Conservation (phyloP, 805 yeast species). For the Candida ponderosae region DNA sequence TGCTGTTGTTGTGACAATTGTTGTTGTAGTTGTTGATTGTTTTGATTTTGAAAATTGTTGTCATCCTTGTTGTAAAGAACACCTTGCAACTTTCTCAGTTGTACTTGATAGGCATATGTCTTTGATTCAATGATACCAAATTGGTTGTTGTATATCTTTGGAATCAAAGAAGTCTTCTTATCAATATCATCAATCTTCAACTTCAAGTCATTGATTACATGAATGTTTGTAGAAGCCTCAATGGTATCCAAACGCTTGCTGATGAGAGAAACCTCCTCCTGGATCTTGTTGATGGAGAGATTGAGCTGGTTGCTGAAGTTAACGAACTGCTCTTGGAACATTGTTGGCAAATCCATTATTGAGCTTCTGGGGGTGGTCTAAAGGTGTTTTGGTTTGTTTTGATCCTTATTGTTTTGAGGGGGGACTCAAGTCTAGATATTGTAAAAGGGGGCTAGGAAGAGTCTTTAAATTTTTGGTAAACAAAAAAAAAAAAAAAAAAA, state of each 20-base stretch:
- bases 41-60: neutral
- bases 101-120: conserved; percentile 12
- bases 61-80: conserved; percentile 3
- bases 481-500: too few species aligned
- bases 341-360: too few species aligned
- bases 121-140: conserved; percentile 10
- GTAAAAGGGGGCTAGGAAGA: too few species aligned
- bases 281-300: conserved; percentile 9
- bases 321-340: conserved; percentile 18
- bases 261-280: conserved; percentile 12
- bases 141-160: conserved; percentile 15
- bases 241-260: conserved; percentile 12
- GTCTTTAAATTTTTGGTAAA: too few species aligned
- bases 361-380: too few species aligned
- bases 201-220: conserved; percentile 2
- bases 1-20: conserved; percentile 1
- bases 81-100: conserved; percentile 8
- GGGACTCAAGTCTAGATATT: too few species aligned
- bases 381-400: too few species aligned
- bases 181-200: conserved; percentile 7
- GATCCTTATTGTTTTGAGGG: too few species aligned
- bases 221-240: conserved; percentile 3
- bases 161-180: conserved; percentile 8
- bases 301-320: conserved; percentile 11
- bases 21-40: conserved; percentile 1